These are phyloP conservation scores for Aspergillus taichungensis DNA, from an alignment of 495 filamentous ascomycete species.

Conservation along the genomic window DNA sequence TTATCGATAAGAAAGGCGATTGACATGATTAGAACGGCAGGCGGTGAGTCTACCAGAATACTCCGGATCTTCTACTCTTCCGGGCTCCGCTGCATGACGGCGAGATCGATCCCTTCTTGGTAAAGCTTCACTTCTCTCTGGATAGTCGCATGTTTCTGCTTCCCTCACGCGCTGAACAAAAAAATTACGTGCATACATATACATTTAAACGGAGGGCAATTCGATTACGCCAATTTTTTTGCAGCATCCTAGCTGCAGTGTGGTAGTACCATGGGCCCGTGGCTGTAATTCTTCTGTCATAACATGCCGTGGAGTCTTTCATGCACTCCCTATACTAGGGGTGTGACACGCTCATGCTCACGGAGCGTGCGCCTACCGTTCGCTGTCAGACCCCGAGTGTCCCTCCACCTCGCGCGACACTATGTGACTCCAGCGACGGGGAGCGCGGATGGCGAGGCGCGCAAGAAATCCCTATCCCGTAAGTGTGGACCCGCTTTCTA, in stretches of 20 bases:
- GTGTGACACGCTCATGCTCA: constrained; percentile 21
- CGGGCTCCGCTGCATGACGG: constrained; percentile 14
- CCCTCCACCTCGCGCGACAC: constrained; percentile 11
- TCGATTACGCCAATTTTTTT: background rate
- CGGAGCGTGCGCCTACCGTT: constrained; percentile 19
- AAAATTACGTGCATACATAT: too few species aligned
- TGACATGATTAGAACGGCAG: constrained; percentile 1
- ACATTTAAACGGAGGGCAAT: background rate
- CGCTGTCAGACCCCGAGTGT: constrained; percentile 11
- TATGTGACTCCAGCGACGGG: constrained; percentile 18
- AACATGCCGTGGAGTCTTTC: constrained; percentile 23
- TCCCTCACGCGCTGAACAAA: background rate
- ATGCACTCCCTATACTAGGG: constrained; percentile 29
- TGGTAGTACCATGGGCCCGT: background rate
- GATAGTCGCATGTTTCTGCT: background rate
- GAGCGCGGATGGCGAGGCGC: constrained; percentile 10
- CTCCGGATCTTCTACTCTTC: constrained; percentile 4
- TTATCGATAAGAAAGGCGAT: constrained; percentile 3
- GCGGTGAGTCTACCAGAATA: constrained; percentile 18
- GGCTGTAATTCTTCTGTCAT: background rate
- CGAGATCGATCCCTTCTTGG: constrained; percentile 9
- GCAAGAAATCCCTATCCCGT: constrained; percentile 30
- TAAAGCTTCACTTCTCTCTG: background rate
- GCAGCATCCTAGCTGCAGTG: constrained; percentile 10
- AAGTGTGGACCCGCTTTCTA: background rate